Base-by-base conservation (phyloP, 2,329 filamentous ascomycete species). In the Colletotrichum chrysophilum region DNA sequence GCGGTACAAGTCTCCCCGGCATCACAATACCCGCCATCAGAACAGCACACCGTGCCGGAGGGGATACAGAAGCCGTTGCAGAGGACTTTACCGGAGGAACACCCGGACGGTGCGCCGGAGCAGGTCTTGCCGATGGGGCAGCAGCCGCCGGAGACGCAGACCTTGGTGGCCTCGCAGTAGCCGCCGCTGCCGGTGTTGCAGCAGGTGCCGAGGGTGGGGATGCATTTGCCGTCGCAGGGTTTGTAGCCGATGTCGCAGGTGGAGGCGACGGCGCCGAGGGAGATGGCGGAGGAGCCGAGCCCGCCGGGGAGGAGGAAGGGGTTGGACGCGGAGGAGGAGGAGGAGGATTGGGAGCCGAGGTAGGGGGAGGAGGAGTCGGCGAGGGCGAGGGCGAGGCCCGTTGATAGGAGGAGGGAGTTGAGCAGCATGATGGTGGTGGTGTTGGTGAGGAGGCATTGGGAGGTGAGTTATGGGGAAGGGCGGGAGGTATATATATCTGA, bases 11-110 rank as follows among this genome's bases (percentile, higher is more conserved):
- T 78, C 56, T 83, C 71, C 28, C 82, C 82, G n/a, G 77, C 76
- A 10, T 82, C 77, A 66, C 83, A 85, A 75, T 82, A 84, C 18
- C 78, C 78, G 21, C 78, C 77, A 1, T 66, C 71, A 4, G 76
- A 61, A 52, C 83, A 85, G 78, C 83, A 85, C 6, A 82, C 82
- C 38, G 77, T 76, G 21, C 79, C 80, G 5, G 77, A 69, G 1
- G 84, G 83, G 60, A 84, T 82, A 72, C 83, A 85, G n/a, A 71
- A 80, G 52, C 67, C 55, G 32, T 78, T 78, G 69, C 83, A 84
- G 13, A 77, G 69, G 7, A 75, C 78, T 43, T 81, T 78, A 55
- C 79, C 82, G 0, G 76, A 18, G 9, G 64, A 61, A n/a, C 82
- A 83, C 18, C 79, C 80, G 2, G 77, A 71, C 10, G 81, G 78